Conservation (phyloP, 768 basidiomycete genomes). For the Hygrocybe punicea region DNA sequence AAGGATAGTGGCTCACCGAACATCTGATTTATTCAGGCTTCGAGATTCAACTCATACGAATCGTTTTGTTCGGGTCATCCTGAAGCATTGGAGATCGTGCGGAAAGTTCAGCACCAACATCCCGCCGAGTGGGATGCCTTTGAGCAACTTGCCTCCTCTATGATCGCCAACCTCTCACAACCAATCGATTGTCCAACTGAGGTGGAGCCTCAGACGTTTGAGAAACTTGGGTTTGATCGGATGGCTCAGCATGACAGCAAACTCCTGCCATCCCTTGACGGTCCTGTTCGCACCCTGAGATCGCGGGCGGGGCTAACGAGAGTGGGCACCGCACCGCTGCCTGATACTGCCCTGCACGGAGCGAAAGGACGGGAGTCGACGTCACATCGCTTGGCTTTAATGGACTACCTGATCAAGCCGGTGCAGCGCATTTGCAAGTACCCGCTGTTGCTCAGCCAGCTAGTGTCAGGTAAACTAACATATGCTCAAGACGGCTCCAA, state of each 20-base stretch:
- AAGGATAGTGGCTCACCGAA: neutral
- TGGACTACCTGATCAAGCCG: slow-evolving; percentile 96
- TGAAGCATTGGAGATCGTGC: slow-evolving; percentile 73
- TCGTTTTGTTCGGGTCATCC: slow-evolving; percentile 84
- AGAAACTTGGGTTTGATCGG: neutral
- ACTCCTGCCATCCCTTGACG: neutral
- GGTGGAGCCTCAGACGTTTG: slow-evolving; percentile 18
- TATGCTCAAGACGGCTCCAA: neutral
- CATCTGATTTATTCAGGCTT: slow-evolving; percentile 47
- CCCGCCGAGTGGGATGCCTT: slow-evolving; percentile 78
- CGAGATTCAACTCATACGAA: slow-evolving; percentile 75
- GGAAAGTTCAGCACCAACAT: slow-evolving; percentile 59
- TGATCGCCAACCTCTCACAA: slow-evolving; percentile 42
- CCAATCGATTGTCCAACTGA: slow-evolving; percentile 16
- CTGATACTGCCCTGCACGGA: neutral
- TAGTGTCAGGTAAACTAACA: slow-evolving; percentile 39
- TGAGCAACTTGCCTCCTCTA: slow-evolving; percentile 69
- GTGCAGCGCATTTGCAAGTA: slow-evolving; percentile 95
- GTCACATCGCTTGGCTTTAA: slow-evolving; percentile 50
- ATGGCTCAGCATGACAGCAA: neutral
- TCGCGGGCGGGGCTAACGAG: neutral
- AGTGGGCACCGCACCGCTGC: neutral
- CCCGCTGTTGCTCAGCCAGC: slow-evolving; percentile 79
- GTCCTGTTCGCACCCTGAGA: neutral
- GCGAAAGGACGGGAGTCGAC: neutral